Evolutionary conservation across 2,329 filamentous ascomycete species (phyloP), one percentile per base, ranked within the genome.

Genomic region (Aspergillaceae sp.): DNA sequence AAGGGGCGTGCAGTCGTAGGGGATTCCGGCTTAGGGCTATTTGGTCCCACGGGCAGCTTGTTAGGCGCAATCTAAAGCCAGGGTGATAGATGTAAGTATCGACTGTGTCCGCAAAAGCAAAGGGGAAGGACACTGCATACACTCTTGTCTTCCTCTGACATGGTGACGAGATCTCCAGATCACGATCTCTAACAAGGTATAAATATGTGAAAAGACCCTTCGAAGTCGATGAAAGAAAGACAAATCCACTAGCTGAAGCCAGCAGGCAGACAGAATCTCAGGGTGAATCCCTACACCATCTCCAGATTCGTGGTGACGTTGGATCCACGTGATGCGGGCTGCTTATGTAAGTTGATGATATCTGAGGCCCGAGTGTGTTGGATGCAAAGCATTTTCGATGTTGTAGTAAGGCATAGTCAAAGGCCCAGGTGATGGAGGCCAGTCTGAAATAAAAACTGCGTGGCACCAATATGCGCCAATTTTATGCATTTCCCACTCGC

Each of bases 1-100:
- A 79, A 64, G 44, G 74, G 73, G 33, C 74, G 74, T 45, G 76
- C 76, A 33, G 76, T 79, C 5, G 76, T 79, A 9, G 74, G 74
- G 11, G 74, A 77, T 56, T 77, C 74, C 19, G 73, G 67, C 43
- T 65, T 66, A 50, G 63, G 58, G 54, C 57, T 63, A 47, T 51
- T 62, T n/a, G 57, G 56, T 8, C 51, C 57, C 48, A 55, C 51
- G 33, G 56, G 50, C 30, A 58, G 56, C 56, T 68, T 72, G 50
- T 57, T 58, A 54, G 67, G 61, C 59, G 62, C 56, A 19, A 19
- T 19, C 19, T 19, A 19, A 19, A 19, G 19, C 19, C 60, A 60
- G 48, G 48, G 44, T 44, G 43, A 41, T 51, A 40, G 56, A 52
- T 48, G 51, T 61, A 43, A 61, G 59, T 48, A 32, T 32, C 30